Evolutionary conservation across 257 asterid genomes (phyloP), one percentile per base, ranked within the genome.

Genomic region (Petunia axillaris): DNA sequence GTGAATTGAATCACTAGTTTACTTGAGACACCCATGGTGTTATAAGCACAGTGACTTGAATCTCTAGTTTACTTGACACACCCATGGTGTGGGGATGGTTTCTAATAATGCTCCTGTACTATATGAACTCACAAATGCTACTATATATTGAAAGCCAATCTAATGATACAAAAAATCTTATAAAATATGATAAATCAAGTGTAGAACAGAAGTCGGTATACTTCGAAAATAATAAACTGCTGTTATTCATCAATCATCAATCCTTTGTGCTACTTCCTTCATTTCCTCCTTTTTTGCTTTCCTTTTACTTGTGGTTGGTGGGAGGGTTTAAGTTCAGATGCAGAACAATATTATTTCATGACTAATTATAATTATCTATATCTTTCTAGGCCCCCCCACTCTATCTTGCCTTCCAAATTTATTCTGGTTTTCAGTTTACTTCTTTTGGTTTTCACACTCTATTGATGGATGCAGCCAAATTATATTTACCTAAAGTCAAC

Each of bases 401-500:
- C 77, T 70, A 41, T 63, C 57, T 8, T 25, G 77, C 58, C 41
- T 44, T 40, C 58, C 16, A 70, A 16, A 25, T 70, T 48, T 48
- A 25, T 11, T 71, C 40, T 58, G 53, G 41, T 58, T 39, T 76
- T 58, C 80, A 39, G 70, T 39, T 40, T 64, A 38, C 39, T 38
- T 52, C 11, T 64, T 59, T 75, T 6, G 64, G 48, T 64, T 55
- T 77, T 85, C 52, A 43, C 62, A 55, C 6, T 50, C 6, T 73
- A 41, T 65, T 10, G 85, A 40, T 85, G 73, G 85, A 59, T 87
- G 91, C 92, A 96, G 99, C 98, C 8, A 89, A 89, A 85, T 81
- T 96, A 68, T 92, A 96, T 87, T 97, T 96, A 64, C 99, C 99
- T 14, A 91, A 87, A 81, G 94, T 88, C 81, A 81, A 77, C 84